Conservation (phyloP, 495 filamentous ascomycete genomes). For the Penicillium dipodomyicola region DNA sequence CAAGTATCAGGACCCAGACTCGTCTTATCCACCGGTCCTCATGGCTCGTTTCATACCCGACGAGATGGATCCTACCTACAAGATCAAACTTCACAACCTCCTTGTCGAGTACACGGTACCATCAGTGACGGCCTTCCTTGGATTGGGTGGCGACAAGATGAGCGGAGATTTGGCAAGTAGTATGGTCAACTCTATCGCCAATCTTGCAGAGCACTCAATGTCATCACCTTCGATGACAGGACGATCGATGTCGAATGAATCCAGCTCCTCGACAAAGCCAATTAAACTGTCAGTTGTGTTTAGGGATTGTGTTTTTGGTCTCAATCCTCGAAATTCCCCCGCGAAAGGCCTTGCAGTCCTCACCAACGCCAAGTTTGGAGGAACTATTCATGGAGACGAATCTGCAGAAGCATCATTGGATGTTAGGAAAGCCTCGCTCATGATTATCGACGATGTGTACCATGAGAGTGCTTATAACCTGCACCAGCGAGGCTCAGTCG, state of each 20-base stretch:
- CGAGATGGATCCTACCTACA: slow-evolving; percentile 88
- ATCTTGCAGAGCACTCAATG: slow-evolving; percentile 56
- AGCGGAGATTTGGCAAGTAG: slow-evolving; percentile 71
- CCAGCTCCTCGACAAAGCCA: slow-evolving; percentile 39
- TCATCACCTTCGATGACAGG: slow-evolving; percentile 21
- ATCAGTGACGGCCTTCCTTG: slow-evolving; percentile 74
- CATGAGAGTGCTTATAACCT: slow-evolving; percentile 45
- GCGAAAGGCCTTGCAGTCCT: slow-evolving; percentile 76
- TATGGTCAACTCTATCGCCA: slow-evolving; percentile 75
- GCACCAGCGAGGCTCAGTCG: slow-evolving; percentile 45
- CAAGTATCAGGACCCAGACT: slow-evolving; percentile 14
- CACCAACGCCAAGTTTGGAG: slow-evolving; percentile 67
- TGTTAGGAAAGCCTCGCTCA: slow-evolving; percentile 73
- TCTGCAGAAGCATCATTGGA: slow-evolving; percentile 60
- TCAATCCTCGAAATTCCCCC: slow-evolving; percentile 75
- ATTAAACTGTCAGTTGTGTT: slow-evolving; percentile 71
- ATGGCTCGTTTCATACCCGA: slow-evolving; percentile 87
- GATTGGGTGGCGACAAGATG: slow-evolving; percentile 62
- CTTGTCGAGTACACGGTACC: slow-evolving; percentile 81
- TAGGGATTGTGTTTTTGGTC: slow-evolving; percentile 74
- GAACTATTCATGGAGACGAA: slow-evolving; percentile 58
- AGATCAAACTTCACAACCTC: slow-evolving; percentile 78
- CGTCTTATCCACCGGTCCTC: slow-evolving; percentile 53
- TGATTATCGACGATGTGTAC: slow-evolving; percentile 77
- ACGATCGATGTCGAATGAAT: slow-evolving; percentile 15